Evolutionary conservation across 768 basidiomycete species (phyloP).

Genomic region (Macrolepiota dolichaula): DNA sequence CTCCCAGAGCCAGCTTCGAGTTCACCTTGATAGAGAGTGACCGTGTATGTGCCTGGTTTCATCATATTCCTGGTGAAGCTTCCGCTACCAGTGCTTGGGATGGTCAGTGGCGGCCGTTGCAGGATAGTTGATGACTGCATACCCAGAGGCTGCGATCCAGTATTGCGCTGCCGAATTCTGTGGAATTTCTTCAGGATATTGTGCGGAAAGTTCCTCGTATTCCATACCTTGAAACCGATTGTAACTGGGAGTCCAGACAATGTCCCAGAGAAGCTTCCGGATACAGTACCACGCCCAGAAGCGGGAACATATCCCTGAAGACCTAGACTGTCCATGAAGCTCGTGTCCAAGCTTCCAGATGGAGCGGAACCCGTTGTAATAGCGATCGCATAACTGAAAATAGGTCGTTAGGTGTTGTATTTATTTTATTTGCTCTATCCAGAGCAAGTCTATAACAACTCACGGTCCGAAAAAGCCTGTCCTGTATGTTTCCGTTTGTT

Average conservation of each 20-base stretch:
- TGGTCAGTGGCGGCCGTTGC: not conserved
- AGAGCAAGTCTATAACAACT: conserved; percentile 11
- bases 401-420: not conserved
- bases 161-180: conserved; percentile 45
- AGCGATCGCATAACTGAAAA: conserved; percentile 36
- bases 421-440: not conserved
- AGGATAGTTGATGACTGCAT: conserved; percentile 7
- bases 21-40: conserved; percentile 43
- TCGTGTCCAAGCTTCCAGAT: conserved; percentile 36
- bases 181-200: not conserved
- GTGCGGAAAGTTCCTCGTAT: not conserved
- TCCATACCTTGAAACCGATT: conserved; percentile 37
- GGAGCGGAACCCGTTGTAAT: conserved; percentile 41
- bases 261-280: conserved; percentile 39
- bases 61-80: conserved; percentile 40
- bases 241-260: conserved; percentile 35
- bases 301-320: conserved; percentile 41
- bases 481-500: conserved; percentile 41
- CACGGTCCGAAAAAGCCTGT: conserved; percentile 47
- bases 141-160: conserved; percentile 40
- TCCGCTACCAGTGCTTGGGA: conserved; percentile 22
- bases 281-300: conserved; percentile 42
- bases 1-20: conserved; percentile 39
- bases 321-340: conserved; percentile 39
- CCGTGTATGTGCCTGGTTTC: conserved; percentile 48